Percentiles rank a stretch among this genome's conserved stretches.
These are phyloP conservation scores for Naganishia cerealis DNA, from an alignment of 1,284 basidiomycete species.

Conservation along the genomic window DNA sequence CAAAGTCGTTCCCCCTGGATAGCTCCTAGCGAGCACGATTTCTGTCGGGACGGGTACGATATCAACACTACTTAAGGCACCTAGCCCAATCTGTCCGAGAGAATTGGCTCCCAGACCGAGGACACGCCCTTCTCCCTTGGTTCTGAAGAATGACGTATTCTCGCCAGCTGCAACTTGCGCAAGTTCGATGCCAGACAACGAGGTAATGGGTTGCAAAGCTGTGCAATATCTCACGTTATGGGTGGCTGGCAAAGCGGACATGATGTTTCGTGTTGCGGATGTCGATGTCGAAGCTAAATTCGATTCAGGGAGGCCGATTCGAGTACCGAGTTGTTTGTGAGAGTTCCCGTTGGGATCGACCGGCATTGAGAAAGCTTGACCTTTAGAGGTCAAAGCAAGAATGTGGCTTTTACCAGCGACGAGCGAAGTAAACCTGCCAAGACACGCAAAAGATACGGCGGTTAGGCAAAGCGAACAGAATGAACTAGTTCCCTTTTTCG, in stretches of 20 bases:
- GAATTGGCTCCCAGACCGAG: slow-evolving; percentile 89
- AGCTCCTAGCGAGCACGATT: slow-evolving; percentile 63
- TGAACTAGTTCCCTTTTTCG: slow-evolving; percentile 6
- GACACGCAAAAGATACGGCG: background rate
- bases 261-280: slow-evolving; percentile 31
- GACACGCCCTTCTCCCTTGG: slow-evolving; percentile 67
- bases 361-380: slow-evolving; percentile 78
- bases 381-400: slow-evolving; percentile 76
- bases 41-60: slow-evolving; percentile 82
- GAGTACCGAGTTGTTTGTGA: slow-evolving; percentile 79
- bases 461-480: background rate
- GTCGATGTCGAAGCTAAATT: slow-evolving; percentile 39
- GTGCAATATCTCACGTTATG: slow-evolving; percentile 69
- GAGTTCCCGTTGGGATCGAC: slow-evolving; percentile 75
- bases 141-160: slow-evolving; percentile 71
- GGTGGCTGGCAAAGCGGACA: slow-evolving; percentile 49
- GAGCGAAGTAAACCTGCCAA: slow-evolving; percentile 67
- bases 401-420: slow-evolving; percentile 77
- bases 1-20: slow-evolving; percentile 61
- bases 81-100: slow-evolving; percentile 80
- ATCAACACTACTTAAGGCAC: slow-evolving; percentile 66
- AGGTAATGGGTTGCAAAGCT: slow-evolving; percentile 74
- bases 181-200: slow-evolving; percentile 65
- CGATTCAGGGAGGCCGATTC: slow-evolving; percentile 57
- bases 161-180: slow-evolving; percentile 73